A percentile compares a stretch with the other conserved stretches of the same genome.
Evolutionary conservation across 805 yeast species (phyloP).

Genomic region (Scheffersomyces coipomensis): DNA sequence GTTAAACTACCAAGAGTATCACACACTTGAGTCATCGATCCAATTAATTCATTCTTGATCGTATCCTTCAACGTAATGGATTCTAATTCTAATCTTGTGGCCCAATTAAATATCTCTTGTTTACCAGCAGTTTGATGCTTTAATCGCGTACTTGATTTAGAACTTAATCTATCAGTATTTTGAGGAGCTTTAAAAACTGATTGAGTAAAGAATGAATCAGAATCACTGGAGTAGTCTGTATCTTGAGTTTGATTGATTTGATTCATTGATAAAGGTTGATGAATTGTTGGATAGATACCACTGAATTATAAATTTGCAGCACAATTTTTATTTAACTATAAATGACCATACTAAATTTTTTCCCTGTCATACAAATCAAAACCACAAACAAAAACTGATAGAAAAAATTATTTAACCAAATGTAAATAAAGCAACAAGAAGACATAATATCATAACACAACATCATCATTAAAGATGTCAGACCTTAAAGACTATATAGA

Average conservation of each 20-base stretch:
- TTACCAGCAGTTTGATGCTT: not conserved
- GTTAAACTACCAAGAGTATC: no score
- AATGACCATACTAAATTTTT: no score
- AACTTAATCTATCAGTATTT: not conserved
- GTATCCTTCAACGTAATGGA: conserved; percentile 21
- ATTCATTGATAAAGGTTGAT: not conserved
- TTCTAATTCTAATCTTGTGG: conserved; percentile 29
- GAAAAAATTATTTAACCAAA: no score
- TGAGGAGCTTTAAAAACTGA: conserved; percentile 1
- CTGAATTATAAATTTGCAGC: not conserved
- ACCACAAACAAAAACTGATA: no score
- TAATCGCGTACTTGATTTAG: not conserved
- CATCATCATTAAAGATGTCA: conserved; percentile 21
- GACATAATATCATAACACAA: no score
- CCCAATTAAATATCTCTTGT: conserved; percentile 22
- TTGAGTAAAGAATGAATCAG: conserved; percentile 10
- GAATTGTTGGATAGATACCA: not conserved
- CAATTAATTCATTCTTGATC: conserved; percentile 6
- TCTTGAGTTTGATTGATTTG: conserved; percentile 8
- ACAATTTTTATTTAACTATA: not conserved
- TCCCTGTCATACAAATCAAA: no score
- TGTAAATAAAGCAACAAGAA: no score
- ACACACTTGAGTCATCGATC: not conserved
- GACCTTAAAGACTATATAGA: conserved; percentile 28
- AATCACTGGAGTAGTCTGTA: conserved; percentile 21